These are phyloP conservation scores for Tetradesmus obliquus DNA, from an alignment of 139 green algal species.

Conservation along the genomic window DNA sequence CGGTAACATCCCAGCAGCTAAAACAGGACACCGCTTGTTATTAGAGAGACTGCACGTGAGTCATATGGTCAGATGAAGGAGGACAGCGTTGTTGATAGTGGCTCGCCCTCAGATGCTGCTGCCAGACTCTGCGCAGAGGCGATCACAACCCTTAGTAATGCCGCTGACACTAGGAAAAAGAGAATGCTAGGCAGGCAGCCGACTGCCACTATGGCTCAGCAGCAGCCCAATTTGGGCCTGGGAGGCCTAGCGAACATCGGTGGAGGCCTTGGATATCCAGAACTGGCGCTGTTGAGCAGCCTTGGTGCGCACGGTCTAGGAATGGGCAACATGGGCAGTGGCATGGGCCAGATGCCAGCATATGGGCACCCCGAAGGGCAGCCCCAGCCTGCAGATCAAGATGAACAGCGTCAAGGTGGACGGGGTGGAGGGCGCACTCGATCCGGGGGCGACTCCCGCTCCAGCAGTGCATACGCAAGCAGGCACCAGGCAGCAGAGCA, in stretches of 20 bases:
- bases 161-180: neutral
- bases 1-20: neutral
- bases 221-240: neutral
- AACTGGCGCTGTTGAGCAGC: conserved; percentile 51
- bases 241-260: neutral
- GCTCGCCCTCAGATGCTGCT: neutral
- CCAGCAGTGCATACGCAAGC: conserved; percentile 59
- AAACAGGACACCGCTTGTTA: neutral
- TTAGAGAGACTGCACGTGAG: neutral
- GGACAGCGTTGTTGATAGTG: neutral
- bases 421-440: neutral
- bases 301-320: conserved; percentile 14
- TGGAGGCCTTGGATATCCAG: conserved; percentile 41
- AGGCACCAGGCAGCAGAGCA: conserved; percentile 82
- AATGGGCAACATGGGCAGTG: neutral
- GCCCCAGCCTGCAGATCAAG: neutral
- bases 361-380: neutral
- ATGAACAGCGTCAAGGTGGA: conserved; percentile 1
- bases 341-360: conserved; percentile 6
- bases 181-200: neutral
- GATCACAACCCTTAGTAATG: neutral
- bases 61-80: conserved; percentile 8
- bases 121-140: neutral
- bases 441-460: neutral
- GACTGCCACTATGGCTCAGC: neutral